Percentiles rank a stretch among this genome's conserved stretches.
phyloP scores from a whole-genome alignment of 805 yeast genomes.

The Saccharomycopsis oosterbeekiorum region DNA sequence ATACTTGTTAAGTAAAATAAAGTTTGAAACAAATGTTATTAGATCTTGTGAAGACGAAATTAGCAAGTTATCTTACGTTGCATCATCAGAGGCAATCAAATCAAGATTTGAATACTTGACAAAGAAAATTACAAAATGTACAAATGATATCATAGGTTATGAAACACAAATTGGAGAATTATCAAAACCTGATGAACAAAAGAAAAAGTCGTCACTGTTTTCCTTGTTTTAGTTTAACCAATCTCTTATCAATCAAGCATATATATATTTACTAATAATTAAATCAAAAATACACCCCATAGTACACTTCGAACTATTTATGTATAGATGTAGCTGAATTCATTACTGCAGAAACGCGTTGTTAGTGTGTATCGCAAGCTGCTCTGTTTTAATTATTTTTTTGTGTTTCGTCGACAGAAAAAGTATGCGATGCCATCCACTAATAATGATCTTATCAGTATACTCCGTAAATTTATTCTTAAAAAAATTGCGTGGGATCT shows the following conservation, averaged over 20 bases:
- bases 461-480: too few relatives aligned
- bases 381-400: too few relatives aligned
- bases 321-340: neutral
- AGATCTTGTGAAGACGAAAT: constrained; percentile 63
- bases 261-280: neutral
- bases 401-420: too few relatives aligned
- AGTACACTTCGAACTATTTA: neutral
- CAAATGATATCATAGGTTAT: constrained; percentile 36
- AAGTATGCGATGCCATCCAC: too few relatives aligned
- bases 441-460: too few relatives aligned
- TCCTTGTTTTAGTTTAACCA: neutral
- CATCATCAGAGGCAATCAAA: constrained; percentile 44
- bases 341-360: too few relatives aligned
- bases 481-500: neutral
- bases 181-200: constrained; percentile 3
- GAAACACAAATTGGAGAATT: constrained; percentile 36
- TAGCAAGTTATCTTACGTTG: constrained; percentile 41
- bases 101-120: constrained; percentile 58
- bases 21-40: constrained; percentile 54
- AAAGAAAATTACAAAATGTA: constrained; percentile 55
- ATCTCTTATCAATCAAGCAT: neutral
- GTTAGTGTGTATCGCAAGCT: too few relatives aligned
- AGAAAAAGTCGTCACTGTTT: neutral
- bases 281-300: neutral
- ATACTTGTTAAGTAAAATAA: constrained; percentile 44